Evolutionary conservation across 148 eudicot species (phyloP).

Genomic region (Fallopia convolvulus): DNA sequence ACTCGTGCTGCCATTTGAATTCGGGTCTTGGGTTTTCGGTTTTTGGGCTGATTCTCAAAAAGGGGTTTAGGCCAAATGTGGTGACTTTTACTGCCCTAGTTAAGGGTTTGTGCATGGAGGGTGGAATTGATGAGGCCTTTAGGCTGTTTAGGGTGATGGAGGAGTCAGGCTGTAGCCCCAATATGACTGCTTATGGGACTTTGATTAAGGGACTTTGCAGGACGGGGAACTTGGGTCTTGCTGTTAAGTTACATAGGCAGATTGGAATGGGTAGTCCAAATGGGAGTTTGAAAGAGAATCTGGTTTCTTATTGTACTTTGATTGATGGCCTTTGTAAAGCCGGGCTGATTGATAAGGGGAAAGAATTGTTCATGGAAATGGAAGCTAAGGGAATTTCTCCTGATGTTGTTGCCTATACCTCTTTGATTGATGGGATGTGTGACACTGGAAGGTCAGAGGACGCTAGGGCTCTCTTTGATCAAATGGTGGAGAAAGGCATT

Average conservation of each 20-base stretch:
- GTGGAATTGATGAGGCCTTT: conserved; percentile 15
- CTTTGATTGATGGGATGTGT: conserved; percentile 24
- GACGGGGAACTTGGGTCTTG: conserved; percentile 16
- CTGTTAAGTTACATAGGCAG: conserved; percentile 19
- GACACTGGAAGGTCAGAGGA: conserved; percentile 17
- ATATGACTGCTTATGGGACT: conserved; percentile 20
- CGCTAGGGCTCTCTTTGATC: conserved; percentile 18
- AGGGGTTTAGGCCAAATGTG: conserved; percentile 19
- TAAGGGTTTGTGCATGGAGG: conserved; percentile 25
- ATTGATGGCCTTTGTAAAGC: conserved; percentile 31
- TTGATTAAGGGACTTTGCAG: conserved; percentile 24
- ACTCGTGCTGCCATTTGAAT: conserved; percentile 19
- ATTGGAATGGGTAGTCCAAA: conserved; percentile 8
- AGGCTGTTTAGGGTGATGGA: conserved; percentile 16
- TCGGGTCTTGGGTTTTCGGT: conserved; percentile 22
- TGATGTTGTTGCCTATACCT: conserved; percentile 27
- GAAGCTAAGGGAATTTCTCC: conserved; percentile 12
- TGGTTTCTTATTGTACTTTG: conserved; percentile 21
- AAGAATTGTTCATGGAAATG: conserved; percentile 20
- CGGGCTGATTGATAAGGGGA: conserved; percentile 19
- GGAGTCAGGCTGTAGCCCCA: conserved; percentile 23
- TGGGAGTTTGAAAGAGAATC: conserved; percentile 14
- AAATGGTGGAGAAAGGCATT: conserved; percentile 25
- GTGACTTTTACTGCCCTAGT: conserved; percentile 23
- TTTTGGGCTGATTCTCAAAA: conserved; percentile 22